phyloP scores from a whole-genome alignment of 495 filamentous ascomycete genomes.

The Penicillium cataractarum region DNA sequence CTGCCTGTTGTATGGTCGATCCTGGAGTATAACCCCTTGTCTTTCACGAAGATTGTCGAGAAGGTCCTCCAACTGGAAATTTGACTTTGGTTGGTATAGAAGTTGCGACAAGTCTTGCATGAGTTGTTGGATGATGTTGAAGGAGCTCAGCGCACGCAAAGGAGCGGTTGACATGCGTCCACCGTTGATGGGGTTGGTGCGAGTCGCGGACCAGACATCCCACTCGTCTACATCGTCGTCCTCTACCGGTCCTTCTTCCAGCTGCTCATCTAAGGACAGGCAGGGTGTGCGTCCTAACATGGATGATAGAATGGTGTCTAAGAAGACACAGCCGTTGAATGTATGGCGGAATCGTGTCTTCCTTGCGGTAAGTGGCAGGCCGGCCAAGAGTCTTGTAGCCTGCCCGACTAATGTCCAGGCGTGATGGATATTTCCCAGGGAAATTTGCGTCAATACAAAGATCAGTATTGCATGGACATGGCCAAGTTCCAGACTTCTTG shows the following conservation, averaged over 20 bases:
- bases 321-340: conserved; percentile 25
- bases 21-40: background rate
- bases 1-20: conserved; percentile 9
- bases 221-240: conserved; percentile 32
- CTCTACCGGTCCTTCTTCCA: conserved; percentile 7
- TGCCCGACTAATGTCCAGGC: conserved; percentile 58
- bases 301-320: conserved; percentile 29
- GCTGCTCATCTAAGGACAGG: conserved; percentile 16
- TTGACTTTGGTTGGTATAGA: background rate
- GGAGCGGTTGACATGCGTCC: conserved; percentile 8
- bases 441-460: conserved; percentile 55
- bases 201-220: conserved; percentile 24
- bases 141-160: conserved; percentile 25
- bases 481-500: conserved; percentile 46
- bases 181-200: background rate
- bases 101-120: conserved; percentile 12
- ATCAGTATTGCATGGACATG: conserved; percentile 60
- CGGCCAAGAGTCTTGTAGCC: conserved; percentile 51
- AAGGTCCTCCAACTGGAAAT: background rate
- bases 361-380: conserved; percentile 7
- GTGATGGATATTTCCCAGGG: conserved; percentile 36
- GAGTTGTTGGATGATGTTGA: conserved; percentile 20
- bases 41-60: conserved; percentile 6
- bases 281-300: conserved; percentile 14
- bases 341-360: conserved; percentile 24